Evolutionary conservation across 495 filamentous ascomycete genomes (phyloP).

Genomic region (Arthonia radiata): DNA sequence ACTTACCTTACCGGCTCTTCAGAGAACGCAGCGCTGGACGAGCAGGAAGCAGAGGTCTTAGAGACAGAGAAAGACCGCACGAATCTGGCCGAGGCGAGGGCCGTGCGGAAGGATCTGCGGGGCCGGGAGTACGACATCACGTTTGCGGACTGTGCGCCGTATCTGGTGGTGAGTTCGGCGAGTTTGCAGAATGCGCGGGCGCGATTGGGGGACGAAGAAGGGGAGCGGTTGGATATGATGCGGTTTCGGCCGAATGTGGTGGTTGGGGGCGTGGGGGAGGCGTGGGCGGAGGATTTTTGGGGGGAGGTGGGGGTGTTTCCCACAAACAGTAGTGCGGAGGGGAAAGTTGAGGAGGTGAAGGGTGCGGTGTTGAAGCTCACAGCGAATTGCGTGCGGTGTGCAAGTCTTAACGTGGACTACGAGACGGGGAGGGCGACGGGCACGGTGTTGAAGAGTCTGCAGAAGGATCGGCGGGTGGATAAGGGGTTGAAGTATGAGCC

Average conservation of each 20-base stretch:
- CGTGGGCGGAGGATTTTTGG: constrained; percentile 82
- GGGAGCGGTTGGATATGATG: constrained; percentile 37
- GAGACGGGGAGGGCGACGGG: constrained; percentile 42
- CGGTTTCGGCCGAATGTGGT: constrained; percentile 80
- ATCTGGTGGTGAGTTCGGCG: constrained; percentile 42
- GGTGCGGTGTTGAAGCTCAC: constrained; percentile 25
- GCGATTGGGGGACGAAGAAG: constrained; percentile 30
- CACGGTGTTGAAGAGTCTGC: constrained; percentile 46
- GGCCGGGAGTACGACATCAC: constrained; percentile 19
- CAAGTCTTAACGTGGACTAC: constrained; percentile 65
- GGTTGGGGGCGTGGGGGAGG: constrained; percentile 27
- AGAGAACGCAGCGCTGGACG: too few species aligned
- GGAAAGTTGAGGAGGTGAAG: constrained; percentile 1
- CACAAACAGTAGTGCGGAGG: background rate
- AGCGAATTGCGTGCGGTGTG: constrained; percentile 61
- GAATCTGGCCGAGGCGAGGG: too few species aligned
- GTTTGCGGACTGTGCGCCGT: constrained; percentile 63
- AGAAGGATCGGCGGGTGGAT: constrained; percentile 59
- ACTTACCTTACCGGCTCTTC: too few species aligned
- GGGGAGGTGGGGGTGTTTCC: constrained; percentile 26
- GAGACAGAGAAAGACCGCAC: too few species aligned
- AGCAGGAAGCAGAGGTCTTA: too few species aligned
- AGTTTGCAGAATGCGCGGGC: constrained; percentile 40
- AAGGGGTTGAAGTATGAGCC: constrained; percentile 46
- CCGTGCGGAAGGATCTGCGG: too few species aligned